Percentiles rank a stretch among this genome's conserved stretches.
Evolutionary conservation across 2,329 filamentous ascomycete genomes (phyloP).

Genomic region (Colletotrichum liaoningense): DNA sequence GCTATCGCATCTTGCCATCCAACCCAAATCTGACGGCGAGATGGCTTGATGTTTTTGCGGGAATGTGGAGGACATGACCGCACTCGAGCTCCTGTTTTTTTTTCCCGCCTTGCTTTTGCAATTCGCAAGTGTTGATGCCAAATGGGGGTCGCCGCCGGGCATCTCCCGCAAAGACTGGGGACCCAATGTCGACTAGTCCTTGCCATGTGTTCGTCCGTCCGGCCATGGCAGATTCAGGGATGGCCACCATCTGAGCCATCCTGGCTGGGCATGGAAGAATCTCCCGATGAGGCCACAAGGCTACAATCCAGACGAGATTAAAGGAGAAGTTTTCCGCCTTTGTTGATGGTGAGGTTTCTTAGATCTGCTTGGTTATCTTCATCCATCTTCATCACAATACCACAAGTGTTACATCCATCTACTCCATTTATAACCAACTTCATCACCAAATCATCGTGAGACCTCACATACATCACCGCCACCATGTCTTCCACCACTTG

Average conservation of each 20-base stretch:
- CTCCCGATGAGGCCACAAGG: conserved; percentile 41
- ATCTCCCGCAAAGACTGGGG: conserved; percentile 22
- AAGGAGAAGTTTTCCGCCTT: conserved; percentile 21
- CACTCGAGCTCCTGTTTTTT: not conserved
- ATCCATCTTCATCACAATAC: not conserved
- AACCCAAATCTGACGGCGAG: conserved; percentile 23
- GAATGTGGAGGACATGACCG: conserved; percentile 2
- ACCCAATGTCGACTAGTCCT: conserved; percentile 19
- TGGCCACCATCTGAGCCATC: conserved; percentile 30
- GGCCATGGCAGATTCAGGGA: conserved; percentile 27
- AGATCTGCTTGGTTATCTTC: not conserved
- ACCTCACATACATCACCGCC: not conserved
- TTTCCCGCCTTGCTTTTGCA: not conserved
- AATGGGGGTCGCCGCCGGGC: not conserved
- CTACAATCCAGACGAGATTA: conserved; percentile 26
- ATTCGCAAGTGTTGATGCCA: not conserved
- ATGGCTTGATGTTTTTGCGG: conserved; percentile 25
- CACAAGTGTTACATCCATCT: not conserved
- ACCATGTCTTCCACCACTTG: conserved; percentile 28
- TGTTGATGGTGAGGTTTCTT: not conserved
- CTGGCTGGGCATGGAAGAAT: conserved; percentile 28
- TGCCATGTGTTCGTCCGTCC: conserved; percentile 24
- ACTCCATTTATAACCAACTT: not conserved
- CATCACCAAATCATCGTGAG: not conserved
- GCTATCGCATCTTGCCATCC: conserved; percentile 28